Percentiles rank a stretch among this genome's conserved stretches.
phyloP scores from a whole-genome alignment of 257 asterid genomes.

The Mentha longifolia region DNA sequence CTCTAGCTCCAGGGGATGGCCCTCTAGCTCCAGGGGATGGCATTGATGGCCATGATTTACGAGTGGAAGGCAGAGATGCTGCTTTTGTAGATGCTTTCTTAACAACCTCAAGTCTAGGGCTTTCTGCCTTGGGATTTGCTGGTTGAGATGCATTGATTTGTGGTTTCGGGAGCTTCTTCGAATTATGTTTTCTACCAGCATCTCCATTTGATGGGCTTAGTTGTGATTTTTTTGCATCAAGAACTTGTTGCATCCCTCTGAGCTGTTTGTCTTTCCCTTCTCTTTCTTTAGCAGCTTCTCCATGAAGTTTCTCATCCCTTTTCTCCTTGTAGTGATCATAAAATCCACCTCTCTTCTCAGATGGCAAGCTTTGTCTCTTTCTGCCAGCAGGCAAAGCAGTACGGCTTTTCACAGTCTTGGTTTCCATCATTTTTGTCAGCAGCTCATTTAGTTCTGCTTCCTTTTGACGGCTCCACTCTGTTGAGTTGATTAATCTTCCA shows the following conservation, averaged over 20 bases:
- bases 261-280: constrained; percentile 66
- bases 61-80: constrained; percentile 68
- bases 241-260: constrained; percentile 51
- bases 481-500: constrained; percentile 60
- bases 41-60: constrained; percentile 88
- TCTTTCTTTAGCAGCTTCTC: constrained; percentile 57
- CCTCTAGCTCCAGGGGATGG: constrained; percentile 70
- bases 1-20: constrained; percentile 60
- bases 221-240: constrained; percentile 60
- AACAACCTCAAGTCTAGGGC: constrained; percentile 50
- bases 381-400: constrained; percentile 44
- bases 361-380: constrained; percentile 60
- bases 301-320: constrained; percentile 75
- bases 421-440: constrained; percentile 89
- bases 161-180: constrained; percentile 68
- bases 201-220: constrained; percentile 51
- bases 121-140: constrained; percentile 59
- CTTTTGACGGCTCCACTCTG: constrained; percentile 90
- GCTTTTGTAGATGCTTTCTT: constrained; percentile 64
- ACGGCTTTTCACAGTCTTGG: constrained; percentile 66
- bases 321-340: constrained; percentile 72
- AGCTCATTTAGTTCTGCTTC: constrained; percentile 91
- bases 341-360: constrained; percentile 67
- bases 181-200: constrained; percentile 48
- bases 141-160: constrained; percentile 51